Base-by-base conservation (phyloP, 768 basidiomycete genomes). In the Leucosporidium yakuticum region DNA sequence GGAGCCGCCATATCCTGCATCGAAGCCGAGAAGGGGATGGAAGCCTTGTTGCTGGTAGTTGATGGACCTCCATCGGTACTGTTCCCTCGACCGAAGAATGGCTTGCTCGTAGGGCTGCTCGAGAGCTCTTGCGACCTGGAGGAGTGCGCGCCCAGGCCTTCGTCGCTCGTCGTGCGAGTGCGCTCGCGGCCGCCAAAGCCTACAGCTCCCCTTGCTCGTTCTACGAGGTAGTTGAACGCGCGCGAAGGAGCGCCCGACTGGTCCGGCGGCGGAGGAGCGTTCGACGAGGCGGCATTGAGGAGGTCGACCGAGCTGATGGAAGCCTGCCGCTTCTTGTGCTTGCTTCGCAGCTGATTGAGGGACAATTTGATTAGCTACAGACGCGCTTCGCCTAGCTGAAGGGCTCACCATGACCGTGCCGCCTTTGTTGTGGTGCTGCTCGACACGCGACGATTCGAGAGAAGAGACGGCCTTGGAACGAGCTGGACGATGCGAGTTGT, bases 281-380 rank as follows among this genome's bases (percentile, higher is more conserved):
- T 56, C 20, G 55, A 31, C 21, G 32, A 44, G 39, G 34, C 34
- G 34, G 34, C 20, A 4, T 29, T 14, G 54, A 56, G 55, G 55
- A 56, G 55, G 55, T 56, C 55, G 55, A 56, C 55, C 7, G 55
- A 56, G 55, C 55, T 20, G 19, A 23, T 56, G 19, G 55, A 56
- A 12, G 17, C 55, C 23, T 31, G 29, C 19, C 55, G 27, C 55
- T 56, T 56, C 55, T 56, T 56, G 55, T 44, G 39, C 39, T 44
- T 44, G 39, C 39, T 8, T 15, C 39, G 11, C 39, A 44, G 39
- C 39, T 44, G 12, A 5, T 6, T 6, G 34, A 36, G 34, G 6
- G 12, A 12, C 34, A 36, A 36, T 6, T 36, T 5, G 34, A 36
- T 36, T 36, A 36, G 34, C 34, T 36, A 36, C 12, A 36, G 12